phyloP scores from a whole-genome alignment of 768 basidiomycete genomes.

The Pholiota microspora region DNA sequence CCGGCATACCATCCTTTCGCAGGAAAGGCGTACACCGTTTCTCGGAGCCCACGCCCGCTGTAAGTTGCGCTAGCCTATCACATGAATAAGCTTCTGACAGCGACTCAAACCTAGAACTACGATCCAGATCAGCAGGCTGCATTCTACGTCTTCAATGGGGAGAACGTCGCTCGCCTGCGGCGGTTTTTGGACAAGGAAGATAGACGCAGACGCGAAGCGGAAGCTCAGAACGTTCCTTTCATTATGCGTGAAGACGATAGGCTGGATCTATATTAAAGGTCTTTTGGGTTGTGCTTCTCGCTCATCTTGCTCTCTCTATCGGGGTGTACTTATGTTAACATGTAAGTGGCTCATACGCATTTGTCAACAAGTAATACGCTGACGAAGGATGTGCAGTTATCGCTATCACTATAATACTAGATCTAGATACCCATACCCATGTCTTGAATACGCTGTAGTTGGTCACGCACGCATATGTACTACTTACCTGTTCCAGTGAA shows the following conservation, averaged over 20 bases:
- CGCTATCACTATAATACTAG: neutral
- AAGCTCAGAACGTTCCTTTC: constrained; percentile 59
- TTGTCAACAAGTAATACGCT: too few species aligned
- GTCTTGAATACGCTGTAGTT: neutral
- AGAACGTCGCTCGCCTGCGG: constrained; percentile 60
- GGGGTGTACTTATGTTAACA: constrained; percentile 5
- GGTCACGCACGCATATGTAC: neutral
- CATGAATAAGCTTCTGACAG: constrained; percentile 13
- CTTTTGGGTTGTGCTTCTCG: neutral
- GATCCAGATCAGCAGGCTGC: constrained; percentile 64
- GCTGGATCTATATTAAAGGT: constrained; percentile 53
- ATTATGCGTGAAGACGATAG: constrained; percentile 61
- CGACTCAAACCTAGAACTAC: constrained; percentile 45
- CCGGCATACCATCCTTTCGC: constrained; percentile 75
- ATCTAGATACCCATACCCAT: neutral
- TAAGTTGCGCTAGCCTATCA: constrained; percentile 32
- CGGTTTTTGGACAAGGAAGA: constrained; percentile 73
- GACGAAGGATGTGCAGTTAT: neutral
- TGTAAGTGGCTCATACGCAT: neutral
- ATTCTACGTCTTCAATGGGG: constrained; percentile 79
- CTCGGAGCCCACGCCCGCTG: constrained; percentile 67
- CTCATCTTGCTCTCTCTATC: neutral
- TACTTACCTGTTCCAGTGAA: neutral
- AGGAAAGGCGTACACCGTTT: constrained; percentile 71
- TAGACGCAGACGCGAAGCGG: constrained; percentile 52